phyloP scores from a whole-genome alignment of 495 filamentous ascomycete genomes.

The Opeltia flavorubescens region DNA sequence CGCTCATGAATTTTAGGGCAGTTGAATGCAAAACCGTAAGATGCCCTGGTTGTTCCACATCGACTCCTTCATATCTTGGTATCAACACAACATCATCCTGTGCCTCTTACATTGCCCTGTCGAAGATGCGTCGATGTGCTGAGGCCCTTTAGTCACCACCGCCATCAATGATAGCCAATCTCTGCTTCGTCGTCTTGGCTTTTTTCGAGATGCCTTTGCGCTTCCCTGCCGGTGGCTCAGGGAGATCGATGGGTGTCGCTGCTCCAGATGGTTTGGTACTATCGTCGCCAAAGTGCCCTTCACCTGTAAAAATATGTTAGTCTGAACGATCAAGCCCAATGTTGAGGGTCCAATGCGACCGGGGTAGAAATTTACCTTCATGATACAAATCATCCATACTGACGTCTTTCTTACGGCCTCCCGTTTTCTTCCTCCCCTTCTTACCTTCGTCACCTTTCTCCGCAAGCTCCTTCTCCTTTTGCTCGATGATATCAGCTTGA shows the following conservation, averaged over 20 bases:
- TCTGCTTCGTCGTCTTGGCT: slow-evolving; percentile 81
- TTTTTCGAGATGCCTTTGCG: slow-evolving; percentile 58
- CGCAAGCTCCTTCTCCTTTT: slow-evolving; percentile 70
- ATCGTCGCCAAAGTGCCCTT: slow-evolving; percentile 79
- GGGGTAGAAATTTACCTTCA: slow-evolving; percentile 54
- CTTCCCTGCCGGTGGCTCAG: slow-evolving; percentile 38
- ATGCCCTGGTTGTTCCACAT: too few species aligned
- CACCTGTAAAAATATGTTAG: slow-evolving; percentile 41
- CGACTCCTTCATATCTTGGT: too few species aligned
- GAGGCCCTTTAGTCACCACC: slow-evolving; percentile 26
- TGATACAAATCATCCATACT: slow-evolving; percentile 97
- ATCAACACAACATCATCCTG: too few species aligned
- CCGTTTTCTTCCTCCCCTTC: slow-evolving; percentile 39
- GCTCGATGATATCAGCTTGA: slow-evolving; percentile 79
- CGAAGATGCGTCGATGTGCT: background rate
- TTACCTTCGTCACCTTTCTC: slow-evolving; percentile 38
- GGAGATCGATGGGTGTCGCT: slow-evolving; percentile 56
- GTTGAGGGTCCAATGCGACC: background rate
- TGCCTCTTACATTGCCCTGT: background rate
- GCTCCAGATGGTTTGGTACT: slow-evolving; percentile 68
- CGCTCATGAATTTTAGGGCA: too few species aligned
- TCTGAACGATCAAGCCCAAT: slow-evolving; percentile 1
- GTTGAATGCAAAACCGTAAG: too few species aligned
- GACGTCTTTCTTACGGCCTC: slow-evolving; percentile 52
- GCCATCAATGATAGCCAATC: slow-evolving; percentile 76